phyloP scores from a whole-genome alignment of 768 basidiomycete species.

The Rhizopogon salebrosus region DNA sequence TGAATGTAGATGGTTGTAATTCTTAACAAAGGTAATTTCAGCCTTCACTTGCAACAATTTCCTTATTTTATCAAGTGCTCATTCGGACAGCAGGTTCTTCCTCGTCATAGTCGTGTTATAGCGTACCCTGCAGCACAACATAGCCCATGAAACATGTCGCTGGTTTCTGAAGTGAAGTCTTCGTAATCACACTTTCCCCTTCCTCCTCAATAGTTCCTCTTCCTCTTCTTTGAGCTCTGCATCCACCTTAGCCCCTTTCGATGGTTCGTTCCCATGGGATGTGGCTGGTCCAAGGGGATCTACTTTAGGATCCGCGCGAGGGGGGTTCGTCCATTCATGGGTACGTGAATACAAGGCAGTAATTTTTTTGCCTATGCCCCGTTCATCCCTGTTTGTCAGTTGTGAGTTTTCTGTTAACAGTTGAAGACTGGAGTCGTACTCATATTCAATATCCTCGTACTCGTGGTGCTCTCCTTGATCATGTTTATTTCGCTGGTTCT shows the following conservation, averaged over 20 bases:
- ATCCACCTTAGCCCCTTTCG: conserved; percentile 54
- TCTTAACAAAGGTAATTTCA: not conserved
- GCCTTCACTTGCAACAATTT: not conserved
- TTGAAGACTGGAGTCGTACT: conserved; percentile 22
- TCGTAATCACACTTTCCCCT: conserved; percentile 29
- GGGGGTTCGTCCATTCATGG: conserved; percentile 25
- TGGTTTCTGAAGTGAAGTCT: not conserved
- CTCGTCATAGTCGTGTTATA: not conserved
- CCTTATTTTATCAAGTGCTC: not conserved
- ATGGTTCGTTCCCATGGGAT: conserved; percentile 54
- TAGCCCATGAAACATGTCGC: too few relatives aligned
- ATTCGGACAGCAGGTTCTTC: not conserved
- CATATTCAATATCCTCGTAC: conserved; percentile 36
- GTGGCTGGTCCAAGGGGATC: conserved; percentile 47
- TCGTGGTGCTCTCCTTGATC: conserved; percentile 29
- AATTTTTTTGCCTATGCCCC: conserved; percentile 36
- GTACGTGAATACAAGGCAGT: conserved; percentile 29
- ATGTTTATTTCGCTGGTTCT: conserved; percentile 21
- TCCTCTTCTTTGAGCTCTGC: conserved; percentile 51
- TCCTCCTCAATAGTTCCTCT: conserved; percentile 39
- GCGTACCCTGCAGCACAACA: not conserved
- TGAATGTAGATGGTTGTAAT: not conserved
- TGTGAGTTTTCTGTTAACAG: not conserved
- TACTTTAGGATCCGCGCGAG: conserved; percentile 24
- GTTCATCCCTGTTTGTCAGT: conserved; percentile 31